phyloP scores from a whole-genome alignment of 2,329 filamentous ascomycete species.

The Fusarium protoensiforme region DNA sequence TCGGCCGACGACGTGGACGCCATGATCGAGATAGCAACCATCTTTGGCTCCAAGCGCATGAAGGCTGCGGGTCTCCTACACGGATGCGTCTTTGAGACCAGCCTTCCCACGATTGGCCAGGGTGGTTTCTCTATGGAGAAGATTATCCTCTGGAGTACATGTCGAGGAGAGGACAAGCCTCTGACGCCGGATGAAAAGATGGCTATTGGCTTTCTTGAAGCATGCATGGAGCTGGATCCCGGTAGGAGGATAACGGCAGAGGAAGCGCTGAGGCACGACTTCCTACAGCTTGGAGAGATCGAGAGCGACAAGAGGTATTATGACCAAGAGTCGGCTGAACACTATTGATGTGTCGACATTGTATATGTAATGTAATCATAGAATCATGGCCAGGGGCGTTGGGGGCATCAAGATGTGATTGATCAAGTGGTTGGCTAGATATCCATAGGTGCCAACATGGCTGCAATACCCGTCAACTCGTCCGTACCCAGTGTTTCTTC shows the following conservation, averaged over 20 bases:
- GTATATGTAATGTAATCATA: constrained; percentile 34
- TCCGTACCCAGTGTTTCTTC: neutral
- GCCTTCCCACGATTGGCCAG: constrained; percentile 88
- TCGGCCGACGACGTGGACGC: constrained; percentile 98
- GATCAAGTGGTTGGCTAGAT: constrained; percentile 19
- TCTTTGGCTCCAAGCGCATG: constrained; percentile 90
- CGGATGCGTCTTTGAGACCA: constrained; percentile 92
- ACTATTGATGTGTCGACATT: constrained; percentile 15
- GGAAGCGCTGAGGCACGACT: constrained; percentile 79
- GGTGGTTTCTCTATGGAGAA: constrained; percentile 90
- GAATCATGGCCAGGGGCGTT: constrained; percentile 29
- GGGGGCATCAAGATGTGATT: constrained; percentile 22
- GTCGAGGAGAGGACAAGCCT: constrained; percentile 70
- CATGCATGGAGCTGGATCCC: constrained; percentile 82
- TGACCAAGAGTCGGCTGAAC: constrained; percentile 37
- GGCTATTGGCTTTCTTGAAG: constrained; percentile 77
- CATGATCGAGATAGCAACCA: constrained; percentile 95
- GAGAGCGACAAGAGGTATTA: constrained; percentile 61
- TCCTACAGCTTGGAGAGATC: constrained; percentile 57
- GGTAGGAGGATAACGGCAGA: constrained; percentile 77
- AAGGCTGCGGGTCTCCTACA: constrained; percentile 83
- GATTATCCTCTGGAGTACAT: constrained; percentile 95
- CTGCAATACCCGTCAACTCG: constrained; percentile 23
- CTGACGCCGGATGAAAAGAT: constrained; percentile 76
- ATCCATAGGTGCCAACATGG: constrained; percentile 31